Evolutionary conservation across 441 rosid genomes (phyloP).

Genomic region (Eutrema salsugineum): DNA sequence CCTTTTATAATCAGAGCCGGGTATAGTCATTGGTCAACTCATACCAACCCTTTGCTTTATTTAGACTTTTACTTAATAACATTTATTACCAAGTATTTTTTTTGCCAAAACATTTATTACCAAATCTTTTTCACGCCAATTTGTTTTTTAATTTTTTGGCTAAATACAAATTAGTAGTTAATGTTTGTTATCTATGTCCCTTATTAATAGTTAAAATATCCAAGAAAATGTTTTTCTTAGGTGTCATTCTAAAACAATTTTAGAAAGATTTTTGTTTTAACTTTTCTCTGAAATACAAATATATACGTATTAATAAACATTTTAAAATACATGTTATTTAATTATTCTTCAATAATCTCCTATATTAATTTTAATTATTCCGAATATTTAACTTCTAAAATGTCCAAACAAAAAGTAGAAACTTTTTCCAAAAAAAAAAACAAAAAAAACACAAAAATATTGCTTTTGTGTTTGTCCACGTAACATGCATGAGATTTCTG

Average conservation of each 20-base stretch:
- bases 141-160: too few relatives aligned
- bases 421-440: neutral
- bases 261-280: neutral
- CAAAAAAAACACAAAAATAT: neutral
- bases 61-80: neutral
- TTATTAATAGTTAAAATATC: too few relatives aligned
- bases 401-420: neutral
- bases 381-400: too few relatives aligned
- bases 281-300: neutral
- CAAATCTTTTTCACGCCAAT: neutral
- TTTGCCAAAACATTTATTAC: neutral
- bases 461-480: constrained; percentile 18
- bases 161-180: neutral
- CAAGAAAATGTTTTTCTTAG: neutral
- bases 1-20: neutral
- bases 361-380: too few relatives aligned
- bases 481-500: constrained; percentile 34
- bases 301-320: neutral
- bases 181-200: too few relatives aligned
- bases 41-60: constrained; percentile 6
- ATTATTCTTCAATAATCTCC: neutral
- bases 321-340: neutral
- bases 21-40: constrained; percentile 10
- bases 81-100: neutral
- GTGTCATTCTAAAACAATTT: neutral